Evolutionary conservation across 1,284 basidiomycete species (phyloP).

Genomic region (Sanghuangporus weigelae): DNA sequence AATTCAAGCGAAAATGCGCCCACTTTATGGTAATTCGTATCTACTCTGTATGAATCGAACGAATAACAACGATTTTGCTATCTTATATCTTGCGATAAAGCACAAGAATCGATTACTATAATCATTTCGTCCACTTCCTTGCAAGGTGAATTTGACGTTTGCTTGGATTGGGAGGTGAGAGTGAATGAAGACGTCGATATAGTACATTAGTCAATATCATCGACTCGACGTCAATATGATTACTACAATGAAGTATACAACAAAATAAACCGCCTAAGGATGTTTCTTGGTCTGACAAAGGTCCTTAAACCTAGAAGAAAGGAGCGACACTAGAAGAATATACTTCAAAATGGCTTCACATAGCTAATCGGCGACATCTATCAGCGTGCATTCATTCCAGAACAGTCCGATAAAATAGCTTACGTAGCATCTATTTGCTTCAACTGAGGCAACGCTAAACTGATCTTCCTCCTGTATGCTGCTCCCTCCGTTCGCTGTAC

Average conservation of each 20-base stretch:
- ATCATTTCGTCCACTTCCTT: too few species aligned
- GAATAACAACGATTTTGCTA: too few species aligned
- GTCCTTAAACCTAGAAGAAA: not conserved
- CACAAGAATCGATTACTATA: too few species aligned
- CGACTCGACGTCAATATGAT: too few species aligned
- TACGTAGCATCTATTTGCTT: constrained; percentile 95
- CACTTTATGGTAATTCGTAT: too few species aligned
- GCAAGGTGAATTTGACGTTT: not conserved
- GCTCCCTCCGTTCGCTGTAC: constrained; percentile 76
- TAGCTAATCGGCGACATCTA: not conserved
- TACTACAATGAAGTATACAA: not conserved
- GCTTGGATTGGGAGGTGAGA: not conserved
- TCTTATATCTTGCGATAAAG: too few species aligned
- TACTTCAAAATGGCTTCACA: not conserved
- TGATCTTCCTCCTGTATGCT: constrained; percentile 87
- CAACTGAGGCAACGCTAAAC: constrained; percentile 82
- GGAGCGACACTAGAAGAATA: not conserved
- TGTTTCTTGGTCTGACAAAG: not conserved
- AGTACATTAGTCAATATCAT: not conserved
- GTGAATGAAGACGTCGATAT: not conserved
- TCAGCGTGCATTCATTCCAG: not conserved
- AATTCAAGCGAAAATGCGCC: too few species aligned
- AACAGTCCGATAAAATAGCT: constrained; percentile 30
- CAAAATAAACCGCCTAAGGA: not conserved
- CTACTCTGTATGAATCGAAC: too few species aligned